Evolutionary conservation across 148 eudicot species (phyloP).

Genomic region (Cornus kousa): DNA sequence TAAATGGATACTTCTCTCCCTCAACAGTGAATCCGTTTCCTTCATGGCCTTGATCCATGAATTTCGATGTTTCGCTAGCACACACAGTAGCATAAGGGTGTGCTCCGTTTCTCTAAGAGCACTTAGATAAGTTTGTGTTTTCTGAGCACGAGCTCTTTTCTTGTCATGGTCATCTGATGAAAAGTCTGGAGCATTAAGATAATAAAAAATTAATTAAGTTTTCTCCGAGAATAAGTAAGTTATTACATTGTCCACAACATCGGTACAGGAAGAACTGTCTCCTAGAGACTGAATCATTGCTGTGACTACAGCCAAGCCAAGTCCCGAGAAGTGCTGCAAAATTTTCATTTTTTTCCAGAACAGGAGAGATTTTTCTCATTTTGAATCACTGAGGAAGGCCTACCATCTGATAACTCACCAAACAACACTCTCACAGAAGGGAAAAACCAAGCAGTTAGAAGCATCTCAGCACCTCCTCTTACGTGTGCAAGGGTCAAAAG

Average conservation of each 20-base stretch:
- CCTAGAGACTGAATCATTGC: slow-evolving; percentile 72
- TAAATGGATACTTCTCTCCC: slow-evolving; percentile 83
- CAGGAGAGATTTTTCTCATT: slow-evolving; percentile 23
- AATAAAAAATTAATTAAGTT: slow-evolving; percentile 53
- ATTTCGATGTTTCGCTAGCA: slow-evolving; percentile 59
- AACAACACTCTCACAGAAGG: slow-evolving; percentile 54
- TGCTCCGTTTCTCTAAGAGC: slow-evolving; percentile 73
- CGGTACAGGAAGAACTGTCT: slow-evolving; percentile 49
- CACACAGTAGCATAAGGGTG: slow-evolving; percentile 68
- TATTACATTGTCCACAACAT: slow-evolving; percentile 64
- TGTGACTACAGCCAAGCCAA: slow-evolving; percentile 71
- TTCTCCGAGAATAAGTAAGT: slow-evolving; percentile 69
- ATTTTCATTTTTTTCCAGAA: slow-evolving; percentile 43
- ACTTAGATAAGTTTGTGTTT: slow-evolving; percentile 48
- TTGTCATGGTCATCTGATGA: slow-evolving; percentile 57
- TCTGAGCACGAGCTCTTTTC: slow-evolving; percentile 74
- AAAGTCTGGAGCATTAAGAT: slow-evolving; percentile 67
- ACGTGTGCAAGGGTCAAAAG: slow-evolving; percentile 75
- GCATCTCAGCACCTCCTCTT: slow-evolving; percentile 79
- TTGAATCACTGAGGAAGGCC: slow-evolving; percentile 26
- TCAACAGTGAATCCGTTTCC: slow-evolving; percentile 67
- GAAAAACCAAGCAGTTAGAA: slow-evolving; percentile 68
- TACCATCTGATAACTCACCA: slow-evolving; percentile 40
- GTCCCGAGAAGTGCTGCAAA: slow-evolving; percentile 68
- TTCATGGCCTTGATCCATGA: slow-evolving; percentile 75